Base-by-base conservation (phyloP, 176 grass and related monocot species). In the Olyra latifolia region DNA sequence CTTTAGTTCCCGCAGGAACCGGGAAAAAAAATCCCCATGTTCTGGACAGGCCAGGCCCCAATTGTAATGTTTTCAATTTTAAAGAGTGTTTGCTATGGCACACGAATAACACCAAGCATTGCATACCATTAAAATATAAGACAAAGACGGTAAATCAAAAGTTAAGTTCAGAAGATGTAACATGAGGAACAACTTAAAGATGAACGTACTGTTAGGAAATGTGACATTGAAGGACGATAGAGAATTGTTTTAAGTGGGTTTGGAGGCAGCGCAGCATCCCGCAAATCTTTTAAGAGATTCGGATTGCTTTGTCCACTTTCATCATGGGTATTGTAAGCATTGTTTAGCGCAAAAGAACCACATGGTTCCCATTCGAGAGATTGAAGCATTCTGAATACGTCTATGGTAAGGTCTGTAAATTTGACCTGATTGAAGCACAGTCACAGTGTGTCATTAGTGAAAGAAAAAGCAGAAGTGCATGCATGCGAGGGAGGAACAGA, bases 341-440 rank as follows among this genome's bases (percentile, higher is more conserved):
- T 85, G 50, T 86, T 93, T 46, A 78, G 77, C 20, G 95, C 89
- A 79, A 97, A 97, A 28, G 87, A 88, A 74, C 95, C 95, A 43
- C 87, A 90, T 52, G 95, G 95, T 59, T 97, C 95, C 95, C 95
- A 97, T 84, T 97, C 95, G 20, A 97, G 82, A 78, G 89, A 92
- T 66, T 97, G 94, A 84, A 97, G 87, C 94, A 94, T 97, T 88
- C 94, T 94, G 63, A 94, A 97, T 67, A 86, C 80, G 71, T 97
- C 94, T 79, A 97, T 78, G 72, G 91, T 94, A 68, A 94, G 77
- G 70, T 97, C 95, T 42, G 91, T 89, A 74, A 94, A 97, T 85
- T 94, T 97, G 49, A 97, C 77, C 95, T 97, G 94, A 27, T 68
- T 61, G 58, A 44, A 83, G 64, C 62, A 85, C 16, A 54, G 27